phyloP scores from a whole-genome alignment of 2,329 filamentous ascomycete genomes.

The Ophiocordyceps camponoti-rufipedis region DNA sequence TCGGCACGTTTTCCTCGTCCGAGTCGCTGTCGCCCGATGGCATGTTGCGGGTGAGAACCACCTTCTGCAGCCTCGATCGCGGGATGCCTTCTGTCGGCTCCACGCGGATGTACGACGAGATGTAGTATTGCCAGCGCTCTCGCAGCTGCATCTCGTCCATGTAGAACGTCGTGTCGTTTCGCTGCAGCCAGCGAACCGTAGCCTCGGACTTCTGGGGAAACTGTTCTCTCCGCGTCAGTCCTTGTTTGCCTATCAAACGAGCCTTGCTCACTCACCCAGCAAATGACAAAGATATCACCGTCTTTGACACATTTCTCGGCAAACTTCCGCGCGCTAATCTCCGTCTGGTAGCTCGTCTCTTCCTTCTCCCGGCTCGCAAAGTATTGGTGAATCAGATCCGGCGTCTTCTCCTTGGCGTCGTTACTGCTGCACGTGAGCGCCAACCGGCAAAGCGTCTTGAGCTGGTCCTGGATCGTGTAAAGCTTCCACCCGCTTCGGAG shows the following conservation, averaged over 20 bases:
- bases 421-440: constrained; percentile 68
- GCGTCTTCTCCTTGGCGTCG: constrained; percentile 84
- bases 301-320: constrained; percentile 89
- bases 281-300: constrained; percentile 75
- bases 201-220: constrained; percentile 50
- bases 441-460: constrained; percentile 64
- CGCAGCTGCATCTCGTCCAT: constrained; percentile 73
- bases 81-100: constrained; percentile 72
- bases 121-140: constrained; percentile 86
- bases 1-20: constrained; percentile 43
- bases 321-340: constrained; percentile 79
- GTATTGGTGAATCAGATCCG: constrained; percentile 78
- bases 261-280: constrained; percentile 51
- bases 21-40: constrained; percentile 42
- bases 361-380: constrained; percentile 64
- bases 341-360: constrained; percentile 74
- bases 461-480: constrained; percentile 80
- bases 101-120: constrained; percentile 75
- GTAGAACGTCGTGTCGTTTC: constrained; percentile 62
- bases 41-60: constrained; percentile 54
- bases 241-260: neutral
- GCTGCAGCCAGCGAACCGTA: constrained; percentile 51
- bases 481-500: constrained; percentile 80
- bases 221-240: constrained; percentile 24
- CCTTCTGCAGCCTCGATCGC: constrained; percentile 44